phyloP scores from a whole-genome alignment of 768 basidiomycete species.

The Austroboletus eburneus region DNA sequence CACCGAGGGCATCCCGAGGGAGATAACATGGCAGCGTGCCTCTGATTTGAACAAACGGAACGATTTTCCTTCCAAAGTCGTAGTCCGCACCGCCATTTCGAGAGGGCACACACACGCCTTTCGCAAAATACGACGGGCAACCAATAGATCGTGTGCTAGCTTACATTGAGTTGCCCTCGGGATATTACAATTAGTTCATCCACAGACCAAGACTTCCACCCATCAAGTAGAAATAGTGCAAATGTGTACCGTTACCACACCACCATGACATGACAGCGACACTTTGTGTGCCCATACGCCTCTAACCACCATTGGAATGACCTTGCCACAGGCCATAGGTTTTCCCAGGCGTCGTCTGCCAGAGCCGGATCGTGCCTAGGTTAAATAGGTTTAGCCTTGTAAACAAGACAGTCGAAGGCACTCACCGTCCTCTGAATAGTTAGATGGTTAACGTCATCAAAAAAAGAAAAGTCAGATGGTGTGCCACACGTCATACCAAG shows the following conservation, averaged over 20 bases:
- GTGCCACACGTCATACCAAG: slow-evolving; percentile 3
- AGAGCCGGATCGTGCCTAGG: slow-evolving; percentile 87
- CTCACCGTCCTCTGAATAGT: slow-evolving; percentile 67
- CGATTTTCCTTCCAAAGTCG: too few relatives aligned
- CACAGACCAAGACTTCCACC: slow-evolving; percentile 9
- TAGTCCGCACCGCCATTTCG: too few relatives aligned
- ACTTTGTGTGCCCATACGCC: neutral
- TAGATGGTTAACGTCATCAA: slow-evolving; percentile 11
- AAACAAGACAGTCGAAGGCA: too few relatives aligned
- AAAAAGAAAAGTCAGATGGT: too few relatives aligned
- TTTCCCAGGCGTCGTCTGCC: slow-evolving; percentile 96
- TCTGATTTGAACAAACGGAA: too few relatives aligned
- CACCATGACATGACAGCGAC: slow-evolving; percentile 6
- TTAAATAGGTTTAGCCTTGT: slow-evolving; percentile 5
- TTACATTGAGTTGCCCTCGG: slow-evolving; percentile 9
- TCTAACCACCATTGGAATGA: slow-evolving; percentile 38
- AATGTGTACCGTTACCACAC: slow-evolving; percentile 6
- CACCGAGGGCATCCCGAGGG: too few relatives aligned
- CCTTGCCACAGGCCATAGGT: slow-evolving; percentile 91
- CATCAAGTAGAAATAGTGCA: slow-evolving; percentile 9
- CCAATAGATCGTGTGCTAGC: neutral
- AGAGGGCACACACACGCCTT: neutral
- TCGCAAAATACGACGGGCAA: too few relatives aligned
- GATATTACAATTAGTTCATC: slow-evolving; percentile 18
- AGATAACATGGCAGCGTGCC: too few relatives aligned